These are phyloP conservation scores for Lycium ferocissimum DNA, from an alignment of 257 asterid genomes.

Conservation along the genomic window DNA sequence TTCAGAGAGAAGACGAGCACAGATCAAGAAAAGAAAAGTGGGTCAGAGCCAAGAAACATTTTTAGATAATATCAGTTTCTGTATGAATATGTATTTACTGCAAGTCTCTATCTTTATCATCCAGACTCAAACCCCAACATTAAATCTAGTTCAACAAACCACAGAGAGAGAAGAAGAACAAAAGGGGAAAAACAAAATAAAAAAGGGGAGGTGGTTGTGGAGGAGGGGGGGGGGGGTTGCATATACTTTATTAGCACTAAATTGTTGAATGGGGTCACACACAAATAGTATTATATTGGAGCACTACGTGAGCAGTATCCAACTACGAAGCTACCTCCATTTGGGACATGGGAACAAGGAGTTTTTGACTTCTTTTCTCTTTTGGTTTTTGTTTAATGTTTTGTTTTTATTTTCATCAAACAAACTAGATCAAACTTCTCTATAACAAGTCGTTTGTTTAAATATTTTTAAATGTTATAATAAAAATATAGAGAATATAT, in stretches of 20 bases:
- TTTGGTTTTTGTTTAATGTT: not conserved
- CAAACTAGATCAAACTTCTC: too few relatives aligned
- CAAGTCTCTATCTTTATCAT: slow-evolving; percentile 12
- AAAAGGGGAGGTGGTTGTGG: not conserved
- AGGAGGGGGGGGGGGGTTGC: not conserved
- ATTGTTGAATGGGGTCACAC: slow-evolving; percentile 13
- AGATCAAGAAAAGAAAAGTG: slow-evolving; percentile 43
- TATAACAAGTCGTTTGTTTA: too few relatives aligned
- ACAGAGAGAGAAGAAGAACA: slow-evolving; percentile 17
- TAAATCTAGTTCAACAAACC: slow-evolving; percentile 49
- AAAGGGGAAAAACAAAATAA: slow-evolving; percentile 10
- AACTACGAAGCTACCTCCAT: slow-evolving; percentile 23
- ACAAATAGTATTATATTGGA: not conserved
- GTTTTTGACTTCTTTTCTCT: not conserved
- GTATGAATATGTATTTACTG: not conserved
- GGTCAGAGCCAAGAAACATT: slow-evolving; percentile 36
- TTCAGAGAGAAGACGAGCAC: slow-evolving; percentile 38
- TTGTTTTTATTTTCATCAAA: too few relatives aligned
- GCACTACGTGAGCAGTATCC: slow-evolving; percentile 15
- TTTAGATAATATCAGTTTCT: not conserved
- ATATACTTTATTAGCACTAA: slow-evolving; percentile 29
- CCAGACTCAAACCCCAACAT: slow-evolving; percentile 37
- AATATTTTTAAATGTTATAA: too few relatives aligned
- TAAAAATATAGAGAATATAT: too few relatives aligned
- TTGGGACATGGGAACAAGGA: not conserved